phyloP scores from a whole-genome alignment of 1,139 yeast genomes.

The Pichia norvegensis region DNA sequence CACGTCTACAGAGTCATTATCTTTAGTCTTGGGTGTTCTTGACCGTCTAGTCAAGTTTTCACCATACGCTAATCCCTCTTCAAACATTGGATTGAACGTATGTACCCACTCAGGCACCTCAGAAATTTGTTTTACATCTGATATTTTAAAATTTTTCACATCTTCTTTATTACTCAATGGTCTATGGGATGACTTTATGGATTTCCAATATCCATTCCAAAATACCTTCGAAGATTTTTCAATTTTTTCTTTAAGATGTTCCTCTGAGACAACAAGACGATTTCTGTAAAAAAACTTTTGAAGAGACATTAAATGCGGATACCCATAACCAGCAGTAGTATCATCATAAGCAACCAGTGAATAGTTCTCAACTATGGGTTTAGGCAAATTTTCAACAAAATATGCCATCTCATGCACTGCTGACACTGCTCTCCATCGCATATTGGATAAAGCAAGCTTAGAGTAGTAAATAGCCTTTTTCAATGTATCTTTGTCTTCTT shows the following conservation, averaged over 20 bases:
- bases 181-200: constrained; percentile 4
- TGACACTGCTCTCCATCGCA: constrained; percentile 50
- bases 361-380: constrained; percentile 32
- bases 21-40: neutral
- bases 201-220: constrained; percentile 46
- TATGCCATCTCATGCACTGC: constrained; percentile 59
- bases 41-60: neutral
- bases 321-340: constrained; percentile 42
- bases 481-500: constrained; percentile 35
- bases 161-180: constrained; percentile 23
- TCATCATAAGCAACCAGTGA: constrained; percentile 36
- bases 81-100: constrained; percentile 21
- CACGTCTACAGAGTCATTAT: constrained; percentile 6
- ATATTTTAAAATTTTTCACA: constrained; percentile 21
- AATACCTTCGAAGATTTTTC: constrained; percentile 33
- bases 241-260: constrained; percentile 29
- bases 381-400: constrained; percentile 40
- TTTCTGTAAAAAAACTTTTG: constrained; percentile 50
- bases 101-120: constrained; percentile 22
- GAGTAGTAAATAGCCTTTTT: constrained; percentile 38
- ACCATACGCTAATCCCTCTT: constrained; percentile 15
- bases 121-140: constrained; percentile 20
- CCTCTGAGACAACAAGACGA: constrained; percentile 34
- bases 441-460: constrained; percentile 40
- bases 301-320: constrained; percentile 46